Percentiles rank a stretch among this genome's conserved stretches.
phyloP scores from a whole-genome alignment of 768 basidiomycete genomes.

The Collybia sordida region DNA sequence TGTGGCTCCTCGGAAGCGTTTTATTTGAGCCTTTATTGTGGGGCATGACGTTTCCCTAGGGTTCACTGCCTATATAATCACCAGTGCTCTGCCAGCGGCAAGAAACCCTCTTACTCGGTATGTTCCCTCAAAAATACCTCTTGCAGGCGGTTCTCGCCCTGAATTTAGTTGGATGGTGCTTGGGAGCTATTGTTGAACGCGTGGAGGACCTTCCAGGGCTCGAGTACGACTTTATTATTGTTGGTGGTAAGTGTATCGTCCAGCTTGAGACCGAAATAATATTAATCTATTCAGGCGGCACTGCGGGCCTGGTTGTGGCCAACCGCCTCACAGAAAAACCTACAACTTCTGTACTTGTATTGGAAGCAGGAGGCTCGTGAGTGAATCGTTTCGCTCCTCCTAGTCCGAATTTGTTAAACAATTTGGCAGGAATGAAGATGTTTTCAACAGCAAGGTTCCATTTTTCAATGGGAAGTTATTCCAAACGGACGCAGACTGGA shows the following conservation, averaged over 20 bases:
- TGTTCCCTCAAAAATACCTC: no score
- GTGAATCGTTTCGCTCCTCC: neutral
- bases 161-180: neutral
- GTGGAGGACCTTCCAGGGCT: conserved; percentile 9
- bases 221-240: conserved; percentile 11
- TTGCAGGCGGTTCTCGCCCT: no score
- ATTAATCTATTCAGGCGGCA: conserved; percentile 9
- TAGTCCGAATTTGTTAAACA: neutral
- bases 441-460: conserved; percentile 21
- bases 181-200: conserved; percentile 6
- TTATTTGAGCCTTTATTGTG: no score
- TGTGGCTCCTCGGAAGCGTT: no score
- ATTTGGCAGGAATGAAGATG: conserved; percentile 17
- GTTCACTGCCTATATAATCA: no score
- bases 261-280: neutral
- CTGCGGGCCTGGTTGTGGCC: conserved; percentile 13
- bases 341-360: conserved; percentile 7
- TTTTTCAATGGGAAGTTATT: conserved; percentile 12
- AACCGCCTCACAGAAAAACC: conserved; percentile 12
- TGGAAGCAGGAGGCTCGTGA: conserved; percentile 12
- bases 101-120: no score
- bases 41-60: no score
- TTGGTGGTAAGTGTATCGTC: conserved; percentile 7
- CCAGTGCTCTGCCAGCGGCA: no score
- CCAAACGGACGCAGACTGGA: conserved; percentile 26